These are phyloP conservation scores for Lophiotrema nucula DNA, from an alignment of 495 filamentous ascomycete species.

Conservation along the genomic window DNA sequence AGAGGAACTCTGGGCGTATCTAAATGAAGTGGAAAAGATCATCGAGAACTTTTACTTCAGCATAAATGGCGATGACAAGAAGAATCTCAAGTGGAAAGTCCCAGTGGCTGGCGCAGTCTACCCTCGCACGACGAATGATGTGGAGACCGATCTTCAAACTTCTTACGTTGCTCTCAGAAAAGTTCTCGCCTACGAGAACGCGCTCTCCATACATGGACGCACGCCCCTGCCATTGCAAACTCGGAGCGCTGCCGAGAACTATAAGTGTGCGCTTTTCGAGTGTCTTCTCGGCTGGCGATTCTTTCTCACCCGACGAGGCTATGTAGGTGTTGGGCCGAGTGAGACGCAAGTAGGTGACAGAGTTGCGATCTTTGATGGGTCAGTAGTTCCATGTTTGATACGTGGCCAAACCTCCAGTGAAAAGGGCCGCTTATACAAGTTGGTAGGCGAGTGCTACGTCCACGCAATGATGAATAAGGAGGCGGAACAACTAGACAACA, in stretches of 20 bases:
- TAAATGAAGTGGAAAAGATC: slow-evolving; percentile 1
- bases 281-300: slow-evolving; percentile 6
- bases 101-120: slow-evolving; percentile 2
- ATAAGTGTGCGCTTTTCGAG: background rate
- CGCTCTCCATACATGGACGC: background rate
- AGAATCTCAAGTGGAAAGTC: slow-evolving; percentile 10
- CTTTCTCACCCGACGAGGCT: slow-evolving; percentile 2
- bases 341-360: background rate
- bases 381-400: slow-evolving; percentile 6
- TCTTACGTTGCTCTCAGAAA: slow-evolving; percentile 3
- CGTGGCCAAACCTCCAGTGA: background rate
- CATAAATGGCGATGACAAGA: background rate
- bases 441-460: slow-evolving; percentile 16
- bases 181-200: background rate
- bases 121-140: background rate
- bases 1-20: background rate
- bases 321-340: slow-evolving; percentile 2
- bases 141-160: background rate
- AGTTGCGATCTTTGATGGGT: slow-evolving; percentile 5
- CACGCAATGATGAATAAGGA: slow-evolving; percentile 9
- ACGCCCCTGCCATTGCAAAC: background rate
- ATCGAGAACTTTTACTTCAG: background rate
- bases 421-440: background rate
- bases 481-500: too few species aligned
- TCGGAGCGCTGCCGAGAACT: background rate